A percentile compares a stretch with the other conserved stretches of the same genome.
phyloP scores from a whole-genome alignment of 106 monocot genomes.

The Apostasia ramifera region DNA sequence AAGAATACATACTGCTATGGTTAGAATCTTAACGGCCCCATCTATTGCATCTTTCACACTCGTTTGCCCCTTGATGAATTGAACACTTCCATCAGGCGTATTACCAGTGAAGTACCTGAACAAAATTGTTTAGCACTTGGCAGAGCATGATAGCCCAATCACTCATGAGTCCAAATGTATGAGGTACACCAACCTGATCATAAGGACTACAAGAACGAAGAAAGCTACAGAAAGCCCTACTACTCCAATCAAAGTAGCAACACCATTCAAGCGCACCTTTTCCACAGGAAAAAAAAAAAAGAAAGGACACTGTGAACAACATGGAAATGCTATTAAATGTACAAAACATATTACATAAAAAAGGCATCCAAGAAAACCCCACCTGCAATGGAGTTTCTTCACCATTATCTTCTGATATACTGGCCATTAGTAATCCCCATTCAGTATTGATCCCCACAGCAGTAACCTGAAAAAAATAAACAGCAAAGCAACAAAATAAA shows the following conservation, averaged over 20 bases:
- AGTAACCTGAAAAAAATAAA: conserved; percentile 46
- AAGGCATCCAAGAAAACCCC: conserved; percentile 9
- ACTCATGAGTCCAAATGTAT: neutral
- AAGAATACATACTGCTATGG: conserved; percentile 56
- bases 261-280: conserved; percentile 97
- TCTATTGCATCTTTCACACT: conserved; percentile 33
- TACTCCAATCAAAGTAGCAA: conserved; percentile 87
- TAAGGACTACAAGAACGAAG: conserved; percentile 68
- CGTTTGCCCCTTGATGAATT: conserved; percentile 50
- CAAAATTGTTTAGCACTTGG: conserved; percentile 3
- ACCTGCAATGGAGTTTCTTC: conserved; percentile 99
- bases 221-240: conserved; percentile 77
- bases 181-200: conserved; percentile 36
- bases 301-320: neutral
- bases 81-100: conserved; percentile 49
- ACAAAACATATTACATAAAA: neutral
- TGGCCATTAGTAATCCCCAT: conserved; percentile 98
- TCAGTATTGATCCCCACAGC: conserved; percentile 97
- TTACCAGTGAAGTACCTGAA: conserved; percentile 62
- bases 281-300: neutral
- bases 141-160: neutral
- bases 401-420: conserved; percentile 87
- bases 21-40: conserved; percentile 57
- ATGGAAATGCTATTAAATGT: neutral
- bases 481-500: neutral